Conservation (phyloP, 2,329 filamentous ascomycete species). For the Monascus ruber region DNA sequence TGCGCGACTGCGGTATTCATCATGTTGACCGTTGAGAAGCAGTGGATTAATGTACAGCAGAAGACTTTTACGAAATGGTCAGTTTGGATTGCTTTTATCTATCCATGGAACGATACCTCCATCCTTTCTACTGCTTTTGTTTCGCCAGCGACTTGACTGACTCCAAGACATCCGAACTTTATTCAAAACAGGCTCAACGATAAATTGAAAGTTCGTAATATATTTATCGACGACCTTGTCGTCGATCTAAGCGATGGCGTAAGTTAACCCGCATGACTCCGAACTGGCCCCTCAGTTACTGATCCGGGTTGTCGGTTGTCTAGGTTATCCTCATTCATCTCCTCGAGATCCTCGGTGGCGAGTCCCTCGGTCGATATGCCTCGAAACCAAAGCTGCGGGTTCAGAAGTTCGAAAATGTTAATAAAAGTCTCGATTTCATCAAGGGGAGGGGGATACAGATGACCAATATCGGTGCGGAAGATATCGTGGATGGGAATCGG, state of each 20-base stretch:
- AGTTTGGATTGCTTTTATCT: slow-evolving; percentile 3
- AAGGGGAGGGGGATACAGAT: slow-evolving; percentile 84
- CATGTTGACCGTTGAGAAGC: slow-evolving; percentile 46
- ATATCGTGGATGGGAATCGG: slow-evolving; percentile 93
- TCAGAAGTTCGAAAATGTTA: slow-evolving; percentile 96
- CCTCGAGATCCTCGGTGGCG: slow-evolving; percentile 86
- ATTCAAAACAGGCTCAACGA: slow-evolving; percentile 67
- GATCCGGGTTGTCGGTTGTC: slow-evolving; percentile 2
- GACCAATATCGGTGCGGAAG: slow-evolving; percentile 96
- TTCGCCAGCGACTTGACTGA: slow-evolving; percentile 1
- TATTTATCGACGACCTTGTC: slow-evolving; percentile 79
- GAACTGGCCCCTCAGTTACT: neutral
- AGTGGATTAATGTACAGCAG: slow-evolving; percentile 72
- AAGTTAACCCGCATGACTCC: slow-evolving; percentile 31
- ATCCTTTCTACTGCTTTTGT: neutral
- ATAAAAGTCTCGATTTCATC: slow-evolving; percentile 88
- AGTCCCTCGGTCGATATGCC: slow-evolving; percentile 93
- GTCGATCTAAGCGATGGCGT: slow-evolving; percentile 87
- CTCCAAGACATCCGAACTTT: neutral
- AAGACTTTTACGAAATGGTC: slow-evolving; percentile 99
- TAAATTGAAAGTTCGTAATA: slow-evolving; percentile 67
- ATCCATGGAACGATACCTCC: slow-evolving; percentile 2
- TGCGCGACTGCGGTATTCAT: slow-evolving; percentile 15
- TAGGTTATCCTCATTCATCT: slow-evolving; percentile 93
- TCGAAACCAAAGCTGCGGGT: slow-evolving; percentile 92